Conservation (phyloP, 169 alveolate species). For the Plasmodium chabaudi region DNA sequence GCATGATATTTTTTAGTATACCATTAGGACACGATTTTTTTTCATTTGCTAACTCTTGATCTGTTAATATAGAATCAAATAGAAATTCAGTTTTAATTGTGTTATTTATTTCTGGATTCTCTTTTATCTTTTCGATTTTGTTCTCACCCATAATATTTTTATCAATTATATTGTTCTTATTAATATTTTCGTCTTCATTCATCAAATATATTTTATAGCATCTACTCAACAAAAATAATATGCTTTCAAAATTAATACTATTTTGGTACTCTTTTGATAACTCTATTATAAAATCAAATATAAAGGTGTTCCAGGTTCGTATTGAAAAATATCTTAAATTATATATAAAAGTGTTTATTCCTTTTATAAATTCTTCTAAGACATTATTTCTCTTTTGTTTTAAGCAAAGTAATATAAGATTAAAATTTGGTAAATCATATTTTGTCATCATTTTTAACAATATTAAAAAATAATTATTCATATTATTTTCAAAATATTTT, state of each 20-base stretch:
- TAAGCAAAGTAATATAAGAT: conserved; percentile 27
- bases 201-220: conserved; percentile 47
- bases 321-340: conserved; percentile 68
- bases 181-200: background rate
- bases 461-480: conserved; percentile 24
- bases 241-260: conserved; percentile 14
- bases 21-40: conserved; percentile 18
- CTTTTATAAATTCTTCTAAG: conserved; percentile 33
- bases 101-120: background rate
- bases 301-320: conserved; percentile 31
- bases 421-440: conserved; percentile 30
- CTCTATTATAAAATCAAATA: conserved; percentile 53
- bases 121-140: background rate
- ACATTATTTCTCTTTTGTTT: conserved; percentile 50
- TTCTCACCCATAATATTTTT: background rate
- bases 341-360: conserved; percentile 34
- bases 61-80: conserved; percentile 19
- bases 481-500: conserved; percentile 19
- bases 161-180: background rate
- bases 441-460: conserved; percentile 38
- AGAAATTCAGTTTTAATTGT: background rate
- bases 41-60: conserved; percentile 26
- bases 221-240: conserved; percentile 51
- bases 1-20: conserved; percentile 47
- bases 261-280: conserved; percentile 31